Evolutionary conservation across 1,284 basidiomycete species (phyloP).

Genomic region (Sanghuangporus baumii): DNA sequence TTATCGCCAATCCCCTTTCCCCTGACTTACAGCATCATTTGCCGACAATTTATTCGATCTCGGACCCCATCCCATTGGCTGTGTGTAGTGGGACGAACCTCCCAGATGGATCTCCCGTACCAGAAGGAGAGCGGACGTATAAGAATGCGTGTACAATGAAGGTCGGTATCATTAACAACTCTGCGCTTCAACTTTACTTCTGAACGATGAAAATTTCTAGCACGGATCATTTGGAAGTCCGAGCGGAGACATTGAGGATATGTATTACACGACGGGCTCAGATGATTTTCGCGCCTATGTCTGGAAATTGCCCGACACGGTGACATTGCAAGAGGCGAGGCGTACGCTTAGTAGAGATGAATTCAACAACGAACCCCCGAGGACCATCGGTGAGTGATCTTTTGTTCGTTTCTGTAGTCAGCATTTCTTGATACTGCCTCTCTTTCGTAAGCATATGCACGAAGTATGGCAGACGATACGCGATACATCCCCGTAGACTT

Average conservation of each 20-base stretch:
- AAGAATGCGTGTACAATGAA: slow-evolving; percentile 75
- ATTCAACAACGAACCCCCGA: slow-evolving; percentile 35
- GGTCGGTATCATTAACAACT: slow-evolving; percentile 29
- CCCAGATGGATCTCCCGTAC: slow-evolving; percentile 45
- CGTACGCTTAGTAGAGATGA: slow-evolving; percentile 34
- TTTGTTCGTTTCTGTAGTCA: not conserved
- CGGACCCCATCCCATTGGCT: slow-evolving; percentile 63
- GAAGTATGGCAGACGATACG: slow-evolving; percentile 26
- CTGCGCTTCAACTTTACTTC: not conserved
- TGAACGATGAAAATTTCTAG: slow-evolving; percentile 29
- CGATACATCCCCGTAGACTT: slow-evolving; percentile 53
- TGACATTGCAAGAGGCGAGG: slow-evolving; percentile 39
- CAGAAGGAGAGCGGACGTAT: slow-evolving; percentile 47
- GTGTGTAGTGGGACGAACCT: slow-evolving; percentile 51
- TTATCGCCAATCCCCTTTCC: not conserved
- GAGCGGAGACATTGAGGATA: slow-evolving; percentile 39
- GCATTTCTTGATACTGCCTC: slow-evolving; percentile 1
- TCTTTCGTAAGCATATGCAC: slow-evolving; percentile 40
- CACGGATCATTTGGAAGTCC: slow-evolving; percentile 70
- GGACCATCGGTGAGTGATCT: slow-evolving; percentile 33
- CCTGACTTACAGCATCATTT: slow-evolving; percentile 44
- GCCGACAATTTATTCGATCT: slow-evolving; percentile 63
- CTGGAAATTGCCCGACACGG: slow-evolving; percentile 63
- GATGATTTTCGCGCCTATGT: slow-evolving; percentile 77
- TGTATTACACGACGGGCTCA: slow-evolving; percentile 66